Base-by-base conservation (phyloP, 1,284 basidiomycete species). In the Rhodotorula sp. region DNA sequence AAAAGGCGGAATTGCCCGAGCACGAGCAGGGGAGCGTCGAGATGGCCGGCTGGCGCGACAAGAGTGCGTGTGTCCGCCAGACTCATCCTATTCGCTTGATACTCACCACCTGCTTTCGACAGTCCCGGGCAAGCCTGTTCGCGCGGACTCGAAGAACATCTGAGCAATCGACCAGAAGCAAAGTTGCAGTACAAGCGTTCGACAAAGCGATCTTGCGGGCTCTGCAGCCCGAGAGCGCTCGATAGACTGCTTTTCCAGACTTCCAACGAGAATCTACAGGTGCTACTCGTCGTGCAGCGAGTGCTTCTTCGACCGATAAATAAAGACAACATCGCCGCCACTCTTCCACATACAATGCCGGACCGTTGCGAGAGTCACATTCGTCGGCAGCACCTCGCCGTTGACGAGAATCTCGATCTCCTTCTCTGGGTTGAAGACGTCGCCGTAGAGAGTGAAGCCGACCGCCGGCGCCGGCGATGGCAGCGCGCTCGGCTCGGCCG, bases 321-420 rank as follows among this genome's bases (percentile, higher is more conserved):
- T 84, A 84, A 96, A 87, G 59, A 87, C 84, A 71, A 96, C 83
- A 80, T 96, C 94, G 18, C 84, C 84, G n/a, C 86, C 83, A 72
- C 88, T 88, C 77, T 86, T 78, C 85, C 92, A 92, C 92, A 67
- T 93, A 77, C 88, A 95, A 80, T 93, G 91, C 71, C 90, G 86
- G 64, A 94, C 88, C 40, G 89, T 89, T 7, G 90, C 94, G 46
- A 98, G 84, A 20, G 91, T 95, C 87, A 94, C 91, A 68, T 89
- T 86, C 37, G 89, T 82, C 34, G 92, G 89, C 40, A 98, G 83
- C 18, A 91, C 82, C 44, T 85, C 82, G 73, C 91, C 89, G 76
- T 91, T 92, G 80, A 93, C 96, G 48, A 95, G 79, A 54, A 98
- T 87, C 81, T 98, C 93, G 78, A 94, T 89, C 52, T 85, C 77